These are phyloP conservation scores for Euptelea pleiosperma DNA, from an alignment of 164 flowering plant species.

Conservation along the genomic window DNA sequence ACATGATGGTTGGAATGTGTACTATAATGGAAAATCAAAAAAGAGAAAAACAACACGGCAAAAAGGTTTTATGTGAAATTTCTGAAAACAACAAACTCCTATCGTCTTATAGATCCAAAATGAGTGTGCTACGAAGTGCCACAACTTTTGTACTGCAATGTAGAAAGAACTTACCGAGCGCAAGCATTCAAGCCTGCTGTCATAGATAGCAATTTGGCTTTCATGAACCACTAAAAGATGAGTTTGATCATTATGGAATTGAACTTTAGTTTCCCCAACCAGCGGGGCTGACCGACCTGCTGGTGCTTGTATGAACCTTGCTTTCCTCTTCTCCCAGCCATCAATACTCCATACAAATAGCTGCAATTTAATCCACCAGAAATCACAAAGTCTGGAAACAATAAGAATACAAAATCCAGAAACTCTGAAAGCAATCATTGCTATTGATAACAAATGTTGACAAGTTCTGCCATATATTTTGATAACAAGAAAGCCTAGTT, in stretches of 20 bases:
- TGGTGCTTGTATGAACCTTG: constrained; percentile 51
- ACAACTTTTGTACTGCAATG: too few relatives aligned
- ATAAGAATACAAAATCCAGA: background rate
- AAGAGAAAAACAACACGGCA: too few relatives aligned
- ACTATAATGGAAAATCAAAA: too few relatives aligned
- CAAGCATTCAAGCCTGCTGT: constrained; percentile 58
- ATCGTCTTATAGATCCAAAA: too few relatives aligned
- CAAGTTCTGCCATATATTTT: too few relatives aligned
- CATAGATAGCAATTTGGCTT: constrained; percentile 60
- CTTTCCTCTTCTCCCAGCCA: constrained; percentile 66
- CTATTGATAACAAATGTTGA: background rate
- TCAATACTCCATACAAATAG: constrained; percentile 61
- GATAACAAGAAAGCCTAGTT: too few relatives aligned
- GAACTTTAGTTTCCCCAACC: constrained; percentile 62
- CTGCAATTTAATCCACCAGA: constrained; percentile 30
- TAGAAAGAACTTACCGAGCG: constrained; percentile 53
- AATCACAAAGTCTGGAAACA: background rate
- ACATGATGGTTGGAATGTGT: too few relatives aligned
- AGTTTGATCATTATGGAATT: constrained; percentile 66
- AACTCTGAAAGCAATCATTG: background rate
- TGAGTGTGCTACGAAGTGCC: too few relatives aligned
- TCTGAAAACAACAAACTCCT: too few relatives aligned
- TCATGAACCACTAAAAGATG: constrained; percentile 68
- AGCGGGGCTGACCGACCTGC: constrained; percentile 46
- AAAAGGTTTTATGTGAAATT: too few relatives aligned